phyloP scores from a whole-genome alignment of 2,329 filamentous ascomycete genomes.

The Pseudocercospora pini-densiflorae region DNA sequence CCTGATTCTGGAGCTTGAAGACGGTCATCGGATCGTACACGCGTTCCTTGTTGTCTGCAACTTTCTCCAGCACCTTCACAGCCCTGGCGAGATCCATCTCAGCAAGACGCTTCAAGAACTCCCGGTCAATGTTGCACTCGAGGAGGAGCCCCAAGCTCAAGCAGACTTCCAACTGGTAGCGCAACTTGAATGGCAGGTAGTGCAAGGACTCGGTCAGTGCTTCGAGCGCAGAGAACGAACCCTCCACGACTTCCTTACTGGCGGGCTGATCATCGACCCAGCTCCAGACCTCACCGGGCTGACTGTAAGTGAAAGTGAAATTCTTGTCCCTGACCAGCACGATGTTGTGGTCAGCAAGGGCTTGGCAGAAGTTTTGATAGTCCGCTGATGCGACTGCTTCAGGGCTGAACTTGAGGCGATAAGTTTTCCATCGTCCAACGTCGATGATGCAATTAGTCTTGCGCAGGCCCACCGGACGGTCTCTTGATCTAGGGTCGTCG shows the following conservation, averaged over 20 bases:
- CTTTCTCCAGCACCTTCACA: constrained; percentile 72
- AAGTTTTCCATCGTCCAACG: constrained; percentile 66
- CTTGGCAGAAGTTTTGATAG: constrained; percentile 46
- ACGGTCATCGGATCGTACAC: constrained; percentile 74
- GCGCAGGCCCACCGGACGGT: constrained; percentile 45
- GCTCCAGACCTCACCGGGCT: constrained; percentile 15
- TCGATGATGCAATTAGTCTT: constrained; percentile 61
- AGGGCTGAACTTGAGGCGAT: constrained; percentile 55
- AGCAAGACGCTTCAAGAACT: constrained; percentile 69
- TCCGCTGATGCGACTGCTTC: constrained; percentile 13
- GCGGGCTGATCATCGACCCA: constrained; percentile 12
- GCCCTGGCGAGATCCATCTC: constrained; percentile 57
- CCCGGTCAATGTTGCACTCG: constrained; percentile 71
- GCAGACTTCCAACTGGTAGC: constrained; percentile 93
- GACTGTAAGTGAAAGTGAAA: constrained; percentile 47
- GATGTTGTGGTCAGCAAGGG: constrained; percentile 76
- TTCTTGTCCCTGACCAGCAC: constrained; percentile 48
- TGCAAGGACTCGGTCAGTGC: constrained; percentile 21
- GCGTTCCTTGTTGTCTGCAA: constrained; percentile 66
- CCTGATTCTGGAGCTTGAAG: constrained; percentile 59
- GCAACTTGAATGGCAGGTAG: constrained; percentile 65
- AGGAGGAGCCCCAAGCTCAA: constrained; percentile 78
- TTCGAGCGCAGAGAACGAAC: constrained; percentile 26
- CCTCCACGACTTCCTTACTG: background rate
- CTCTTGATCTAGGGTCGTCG: constrained; percentile 35